phyloP scores from a whole-genome alignment of 768 basidiomycete species.

The Trametes cingulata region DNA sequence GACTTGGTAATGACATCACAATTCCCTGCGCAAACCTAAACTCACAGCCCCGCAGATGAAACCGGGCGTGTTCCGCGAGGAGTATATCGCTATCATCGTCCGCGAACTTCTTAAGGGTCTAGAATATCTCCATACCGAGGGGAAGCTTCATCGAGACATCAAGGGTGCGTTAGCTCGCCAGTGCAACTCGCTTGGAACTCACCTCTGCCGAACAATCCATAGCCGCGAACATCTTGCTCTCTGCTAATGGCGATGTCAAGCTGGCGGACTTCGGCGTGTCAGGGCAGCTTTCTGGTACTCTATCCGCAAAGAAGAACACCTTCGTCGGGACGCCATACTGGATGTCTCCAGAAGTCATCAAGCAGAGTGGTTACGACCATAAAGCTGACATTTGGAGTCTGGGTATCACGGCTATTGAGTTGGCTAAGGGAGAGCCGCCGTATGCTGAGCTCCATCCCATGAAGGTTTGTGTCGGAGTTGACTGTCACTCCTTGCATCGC shows the following conservation, averaged over 20 bases:
- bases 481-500: not conserved
- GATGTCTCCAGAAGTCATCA: constrained; percentile 99
- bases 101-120: constrained; percentile 89
- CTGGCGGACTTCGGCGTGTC: constrained; percentile 99
- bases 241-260: constrained; percentile 93
- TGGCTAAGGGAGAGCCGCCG: constrained; percentile 97
- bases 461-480: constrained; percentile 67
- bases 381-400: constrained; percentile 99
- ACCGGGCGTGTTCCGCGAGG: constrained; percentile 95
- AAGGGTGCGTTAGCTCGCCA: constrained; percentile 63
- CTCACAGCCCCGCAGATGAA: constrained; percentile 71
- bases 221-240: constrained; percentile 95
- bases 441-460: constrained; percentile 99
- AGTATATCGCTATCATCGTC: constrained; percentile 97
- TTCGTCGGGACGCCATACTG: constrained; percentile 98
- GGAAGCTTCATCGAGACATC: constrained; percentile 98
- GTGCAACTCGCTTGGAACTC: not conserved
- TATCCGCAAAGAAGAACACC: constrained; percentile 96
- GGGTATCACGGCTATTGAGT: constrained; percentile 95
- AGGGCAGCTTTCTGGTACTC: constrained; percentile 90
- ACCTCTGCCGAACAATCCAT: not conserved
- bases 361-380: constrained; percentile 98
- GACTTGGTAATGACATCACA: constrained; percentile 70
- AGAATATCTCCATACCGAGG: constrained; percentile 94
- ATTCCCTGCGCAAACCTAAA: constrained; percentile 7